Evolutionary conservation across 345 rosid genomes (phyloP), one percentile per base, ranked within the genome.

Genomic region (Lagerstroemia speciosa): DNA sequence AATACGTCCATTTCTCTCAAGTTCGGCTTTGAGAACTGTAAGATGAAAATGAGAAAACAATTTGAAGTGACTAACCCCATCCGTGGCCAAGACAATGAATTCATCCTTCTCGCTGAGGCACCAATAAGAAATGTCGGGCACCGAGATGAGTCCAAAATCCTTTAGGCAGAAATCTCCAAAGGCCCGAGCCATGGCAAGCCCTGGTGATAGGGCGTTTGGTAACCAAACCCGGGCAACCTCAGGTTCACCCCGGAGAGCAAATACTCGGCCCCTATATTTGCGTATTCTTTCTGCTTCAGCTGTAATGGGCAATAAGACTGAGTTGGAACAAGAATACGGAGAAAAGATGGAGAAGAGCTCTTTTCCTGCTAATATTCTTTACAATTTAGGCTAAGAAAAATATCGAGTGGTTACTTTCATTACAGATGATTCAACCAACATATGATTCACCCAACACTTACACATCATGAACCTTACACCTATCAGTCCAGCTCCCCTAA

Each of bases 161-260:
- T 95, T 95, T 15, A 95, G 96, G 77, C 99, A 92, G 79, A 95
- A 95, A 83, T 95, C 98, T 69, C 99, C 98, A 62, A 95, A 90
- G 67, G 99, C 99, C 64, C 99, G 92, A 30, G 99, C 97, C 99
- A 95, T 95, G 63, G 99, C 99, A 58, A 95, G 94, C 31, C 99
- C 99, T 63, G 99, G 99, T 24, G 99, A 85, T 74, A 89, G 85
- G 81, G 78, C 76, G 76, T 95, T 85, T 67, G 99, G 99, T 45
- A 95, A 81, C 99, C 99, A 95, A 70, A 95, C 96, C 78, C 99
- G 83, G 43, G 86, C 79, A 76, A 95, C 99, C 73, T 92, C 99
- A 52, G 99, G 99, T 72, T 95, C 99, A 80, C 90, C 98, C 63
- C 73, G 83, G 71, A 95, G 97, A 20, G 99, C 89, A 83, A 95